Percentiles rank a stretch among this genome's conserved stretches.
phyloP scores from a whole-genome alignment of 116 monocot species.

The Iris pallida region DNA sequence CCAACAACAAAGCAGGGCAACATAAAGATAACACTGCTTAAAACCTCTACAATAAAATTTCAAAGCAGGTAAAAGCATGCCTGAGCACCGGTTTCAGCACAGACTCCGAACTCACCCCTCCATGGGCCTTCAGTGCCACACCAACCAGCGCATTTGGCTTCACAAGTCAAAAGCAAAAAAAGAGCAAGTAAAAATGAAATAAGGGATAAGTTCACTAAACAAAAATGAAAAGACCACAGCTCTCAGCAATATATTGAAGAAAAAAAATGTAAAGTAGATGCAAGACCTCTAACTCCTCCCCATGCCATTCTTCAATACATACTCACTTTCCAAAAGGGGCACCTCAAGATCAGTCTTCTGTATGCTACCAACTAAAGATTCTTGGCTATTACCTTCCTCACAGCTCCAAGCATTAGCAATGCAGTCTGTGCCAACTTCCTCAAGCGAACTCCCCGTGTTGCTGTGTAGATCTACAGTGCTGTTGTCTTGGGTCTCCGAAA shows the following conservation, averaged over 20 bases:
- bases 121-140: constrained; percentile 19
- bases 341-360: neutral
- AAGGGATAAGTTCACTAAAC: neutral
- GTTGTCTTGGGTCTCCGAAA: neutral
- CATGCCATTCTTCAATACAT: constrained; percentile 12
- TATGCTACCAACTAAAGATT: neutral
- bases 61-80: constrained; percentile 26
- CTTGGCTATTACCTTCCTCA: neutral
- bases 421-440: neutral
- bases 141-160: constrained; percentile 34
- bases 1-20: constrained; percentile 21
- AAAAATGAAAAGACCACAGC: constrained; percentile 3
- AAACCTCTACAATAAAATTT: neutral
- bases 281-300: constrained; percentile 22
- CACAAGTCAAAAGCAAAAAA: constrained; percentile 3
- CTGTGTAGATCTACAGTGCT: neutral
- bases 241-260: neutral
- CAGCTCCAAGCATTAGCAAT: neutral
- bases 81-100: constrained; percentile 31
- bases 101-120: constrained; percentile 30
- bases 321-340: constrained; percentile 7
- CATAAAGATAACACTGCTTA: constrained; percentile 39
- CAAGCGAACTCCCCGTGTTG: neutral
- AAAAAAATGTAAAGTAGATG: constrained; percentile 13
- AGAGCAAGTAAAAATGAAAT: constrained; percentile 4